phyloP scores from a whole-genome alignment of 192 early-diverging fungal species.

The Phlyctochytrium planicorne region DNA sequence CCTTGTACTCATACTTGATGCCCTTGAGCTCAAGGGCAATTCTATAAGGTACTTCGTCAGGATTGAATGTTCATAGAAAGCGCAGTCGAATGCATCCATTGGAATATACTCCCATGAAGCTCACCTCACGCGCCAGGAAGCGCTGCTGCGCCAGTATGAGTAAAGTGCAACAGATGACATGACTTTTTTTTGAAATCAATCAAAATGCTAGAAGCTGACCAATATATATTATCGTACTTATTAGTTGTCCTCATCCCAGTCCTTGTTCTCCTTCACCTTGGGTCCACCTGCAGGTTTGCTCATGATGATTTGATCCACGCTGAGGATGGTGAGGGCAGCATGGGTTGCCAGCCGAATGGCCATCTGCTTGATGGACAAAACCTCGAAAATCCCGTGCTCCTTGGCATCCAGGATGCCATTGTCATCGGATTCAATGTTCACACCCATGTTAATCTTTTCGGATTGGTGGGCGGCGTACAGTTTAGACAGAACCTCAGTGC shows the following conservation, averaged over 20 bases:
- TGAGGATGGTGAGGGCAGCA: conserved; percentile 88
- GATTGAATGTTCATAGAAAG: background rate
- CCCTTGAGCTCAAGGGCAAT: conserved; percentile 39
- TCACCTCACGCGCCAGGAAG: conserved; percentile 71
- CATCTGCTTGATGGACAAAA: conserved; percentile 79
- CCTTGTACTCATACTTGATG: conserved; percentile 62
- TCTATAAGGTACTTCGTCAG: too few relatives aligned
- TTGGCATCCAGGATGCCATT: conserved; percentile 76
- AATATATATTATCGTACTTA: too few relatives aligned
- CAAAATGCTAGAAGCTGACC: too few relatives aligned
- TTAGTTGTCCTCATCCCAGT: conserved; percentile 85
- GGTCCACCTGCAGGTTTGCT: conserved; percentile 95
- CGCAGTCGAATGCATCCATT: background rate
- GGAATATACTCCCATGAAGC: background rate
- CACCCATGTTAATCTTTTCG: conserved; percentile 63
- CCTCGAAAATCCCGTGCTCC: conserved; percentile 74
- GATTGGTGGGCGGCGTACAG: conserved; percentile 89
- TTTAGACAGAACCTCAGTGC: conserved; percentile 85
- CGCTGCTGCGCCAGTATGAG: conserved; percentile 77
- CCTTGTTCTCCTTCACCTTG: conserved; percentile 75
- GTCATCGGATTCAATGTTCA: conserved; percentile 77
- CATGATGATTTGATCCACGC: conserved; percentile 99
- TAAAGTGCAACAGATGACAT: conserved; percentile 66
- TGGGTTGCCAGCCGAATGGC: conserved; percentile 89
- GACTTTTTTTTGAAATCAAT: too few relatives aligned